Conservation (phyloP, 2,329 filamentous ascomycete species). For the Neofusicoccum kwambonambiense region DNA sequence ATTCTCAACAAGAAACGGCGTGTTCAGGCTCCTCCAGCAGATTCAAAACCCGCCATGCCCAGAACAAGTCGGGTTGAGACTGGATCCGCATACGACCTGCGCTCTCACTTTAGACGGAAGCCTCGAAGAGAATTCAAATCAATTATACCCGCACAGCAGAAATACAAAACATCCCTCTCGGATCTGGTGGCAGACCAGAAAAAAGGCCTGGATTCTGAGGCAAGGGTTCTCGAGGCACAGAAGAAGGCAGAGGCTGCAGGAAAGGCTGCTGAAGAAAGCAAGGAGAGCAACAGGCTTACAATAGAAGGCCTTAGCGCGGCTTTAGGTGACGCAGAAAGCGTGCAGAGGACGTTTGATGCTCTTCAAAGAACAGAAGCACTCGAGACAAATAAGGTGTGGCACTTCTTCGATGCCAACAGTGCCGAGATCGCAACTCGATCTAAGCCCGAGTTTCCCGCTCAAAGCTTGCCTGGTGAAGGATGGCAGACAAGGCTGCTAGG, state of each 20-base stretch:
- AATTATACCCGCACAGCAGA: neutral
- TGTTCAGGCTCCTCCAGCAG: slow-evolving; percentile 23
- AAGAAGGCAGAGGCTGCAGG: slow-evolving; percentile 36
- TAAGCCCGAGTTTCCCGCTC: slow-evolving; percentile 21
- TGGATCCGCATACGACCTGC: neutral
- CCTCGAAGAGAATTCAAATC: neutral
- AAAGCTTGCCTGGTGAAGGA: slow-evolving; percentile 26
- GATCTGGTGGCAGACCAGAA: slow-evolving; percentile 32
- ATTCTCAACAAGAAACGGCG: slow-evolving; percentile 18
- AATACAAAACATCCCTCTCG: slow-evolving; percentile 41
- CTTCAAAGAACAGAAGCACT: slow-evolving; percentile 61
- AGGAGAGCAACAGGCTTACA: neutral
- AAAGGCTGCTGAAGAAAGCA: slow-evolving; percentile 51
- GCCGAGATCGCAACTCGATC: neutral
- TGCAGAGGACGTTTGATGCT: neutral
- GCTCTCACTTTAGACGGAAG: neutral
- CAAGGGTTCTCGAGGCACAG: slow-evolving; percentile 27
- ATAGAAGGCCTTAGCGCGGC: neutral
- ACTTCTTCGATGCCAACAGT: slow-evolving; percentile 48
- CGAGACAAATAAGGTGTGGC: slow-evolving; percentile 53
- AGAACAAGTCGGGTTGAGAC: slow-evolving; percentile 21
- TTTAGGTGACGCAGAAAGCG: neutral
- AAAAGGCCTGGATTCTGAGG: slow-evolving; percentile 28
- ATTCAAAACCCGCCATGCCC: slow-evolving; percentile 25
- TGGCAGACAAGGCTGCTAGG: slow-evolving; percentile 8